Evolutionary conservation across 2,329 filamentous ascomycete genomes (phyloP), one percentile per base, ranked within the genome.

Genomic region (Rhinocladiella similis): DNA sequence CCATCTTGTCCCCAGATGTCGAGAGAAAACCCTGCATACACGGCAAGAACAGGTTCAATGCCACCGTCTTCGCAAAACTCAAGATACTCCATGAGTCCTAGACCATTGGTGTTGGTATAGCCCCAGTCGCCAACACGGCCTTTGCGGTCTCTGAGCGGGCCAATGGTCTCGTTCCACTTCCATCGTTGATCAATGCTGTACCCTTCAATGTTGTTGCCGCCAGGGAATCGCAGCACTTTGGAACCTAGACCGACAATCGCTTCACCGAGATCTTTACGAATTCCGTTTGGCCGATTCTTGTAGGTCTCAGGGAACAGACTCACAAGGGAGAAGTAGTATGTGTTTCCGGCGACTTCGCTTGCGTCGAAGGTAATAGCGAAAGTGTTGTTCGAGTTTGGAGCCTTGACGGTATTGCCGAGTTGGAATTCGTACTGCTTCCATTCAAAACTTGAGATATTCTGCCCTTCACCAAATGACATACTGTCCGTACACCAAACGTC

Each of bases 291-390:
- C 16, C 79, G 72, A 57, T 75, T 65, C 50, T 81, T 81, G 73
- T 78, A 83, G 1, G 80, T 83, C 3, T 79, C 79, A 1, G 78
- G 78, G 67, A 82, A 83, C 36, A 83, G 66, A 48, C 75, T 78
- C 57, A 83, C 77, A 16, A 83, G 67, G 56, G 78, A 77, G 68
- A 83, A 81, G 63, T 80, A 75, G 7, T 80, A 68, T 1, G 73
- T 72, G 29, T 71, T 71, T 5, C 68, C 69, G 5, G 69, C 67
- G 18, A 72, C 69, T 57, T 72, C 69, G 7, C 71, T 69, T 14
- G 73, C 70, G 65, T 81, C 77, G 33, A 80, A 79, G 2, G 77
- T 80, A 48, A 83, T 68, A 1, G 73, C 70, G 52, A 82, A 78
- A 0, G 77, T 79, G 62, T 83, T 83, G 66, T 82, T 80, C 4